Base-by-base conservation (phyloP, 73 alveolate genomes). In the Tetrahymena borealis region DNA sequence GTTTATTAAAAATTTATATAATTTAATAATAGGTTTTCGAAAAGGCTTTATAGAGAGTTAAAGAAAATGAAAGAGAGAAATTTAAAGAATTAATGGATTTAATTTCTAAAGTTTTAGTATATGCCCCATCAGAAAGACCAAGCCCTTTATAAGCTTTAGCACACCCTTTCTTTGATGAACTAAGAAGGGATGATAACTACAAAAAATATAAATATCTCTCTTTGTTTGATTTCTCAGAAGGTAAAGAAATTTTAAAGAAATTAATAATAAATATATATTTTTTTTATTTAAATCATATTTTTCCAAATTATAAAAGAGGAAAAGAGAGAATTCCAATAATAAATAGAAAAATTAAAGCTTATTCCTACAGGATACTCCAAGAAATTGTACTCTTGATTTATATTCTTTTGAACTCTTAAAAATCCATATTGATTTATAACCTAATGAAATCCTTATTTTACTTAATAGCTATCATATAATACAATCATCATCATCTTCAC, bases 81-180 rank as follows among this genome's bases (percentile, higher is more conserved):
- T 60, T 60, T 60, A 60, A 60, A 12, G 90, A 78, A 90, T 94
- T 60, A 92, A 93, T 96, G 39, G 98, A 96, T 94, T 92, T 94
- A 38, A 96, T 98, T 78, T 94, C 98, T 36, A 96, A 96, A 38
- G 92, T 98, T 11, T 90, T 98, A 33, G 97, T 96, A 20, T 98
- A 98, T 92, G 96, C 95, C 90, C 99, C 99, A 4, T 93, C 77
- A 33, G 93, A 94, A 40, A 96, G 99, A 93, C 91, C 96, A 37
- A 93, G 91, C 38, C 99, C 99, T 9, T 90, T 96, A 20, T 97
- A 98, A 93, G 98, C 98, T 36, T 93, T 98, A 43, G 41, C 90
- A 15, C 99, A 98, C 95, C 99, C 99, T 31, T 97, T 95, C 94
- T 98, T 97, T 93, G 98, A 98, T 93, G 99, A 98, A 38, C 91